A percentile compares a stretch with the other conserved stretches of the same genome.
Evolutionary conservation across 1,284 basidiomycete species (phyloP).

Genomic region (Ustilago sp.): DNA sequence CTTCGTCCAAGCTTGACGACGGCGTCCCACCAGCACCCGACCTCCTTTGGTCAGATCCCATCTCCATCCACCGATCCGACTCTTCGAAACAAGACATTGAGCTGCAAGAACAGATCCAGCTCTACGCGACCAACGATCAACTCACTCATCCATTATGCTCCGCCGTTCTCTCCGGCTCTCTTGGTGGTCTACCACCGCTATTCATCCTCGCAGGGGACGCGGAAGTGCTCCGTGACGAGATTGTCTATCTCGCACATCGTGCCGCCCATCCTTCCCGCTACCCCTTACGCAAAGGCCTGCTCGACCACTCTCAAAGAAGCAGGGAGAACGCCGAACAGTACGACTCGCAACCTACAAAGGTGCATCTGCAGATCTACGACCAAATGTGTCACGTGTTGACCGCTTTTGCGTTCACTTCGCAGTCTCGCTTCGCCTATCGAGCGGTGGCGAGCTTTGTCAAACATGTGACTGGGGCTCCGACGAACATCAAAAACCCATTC

Average conservation of each 20-base stretch:
- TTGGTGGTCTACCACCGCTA: constrained; percentile 90
- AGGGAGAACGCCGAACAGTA: constrained; percentile 63
- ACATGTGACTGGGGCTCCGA: constrained; percentile 67
- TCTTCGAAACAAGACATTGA: constrained; percentile 37
- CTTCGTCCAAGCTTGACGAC: not conserved
- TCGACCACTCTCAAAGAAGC: constrained; percentile 71
- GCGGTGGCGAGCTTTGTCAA: constrained; percentile 69
- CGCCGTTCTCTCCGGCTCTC: constrained; percentile 78
- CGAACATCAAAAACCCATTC: constrained; percentile 56
- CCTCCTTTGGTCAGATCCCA: constrained; percentile 52
- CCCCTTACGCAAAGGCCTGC: constrained; percentile 76
- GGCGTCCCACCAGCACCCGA: constrained; percentile 45
- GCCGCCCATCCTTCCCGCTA: constrained; percentile 85
- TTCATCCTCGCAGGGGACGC: constrained; percentile 85
- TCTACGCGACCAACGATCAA: constrained; percentile 88
- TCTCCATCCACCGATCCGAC: constrained; percentile 41
- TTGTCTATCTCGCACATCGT: constrained; percentile 86
- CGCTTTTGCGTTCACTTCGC: constrained; percentile 70
- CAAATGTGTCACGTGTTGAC: constrained; percentile 73
- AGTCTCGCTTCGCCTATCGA: constrained; percentile 70
- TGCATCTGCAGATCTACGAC: constrained; percentile 81
- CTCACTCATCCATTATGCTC: constrained; percentile 87
- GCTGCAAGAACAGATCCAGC: constrained; percentile 78
- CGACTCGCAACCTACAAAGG: constrained; percentile 79
- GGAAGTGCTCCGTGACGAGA: constrained; percentile 89